phyloP scores from a whole-genome alignment of 805 yeast species.

The Zygosaccharomyces lentus region DNA sequence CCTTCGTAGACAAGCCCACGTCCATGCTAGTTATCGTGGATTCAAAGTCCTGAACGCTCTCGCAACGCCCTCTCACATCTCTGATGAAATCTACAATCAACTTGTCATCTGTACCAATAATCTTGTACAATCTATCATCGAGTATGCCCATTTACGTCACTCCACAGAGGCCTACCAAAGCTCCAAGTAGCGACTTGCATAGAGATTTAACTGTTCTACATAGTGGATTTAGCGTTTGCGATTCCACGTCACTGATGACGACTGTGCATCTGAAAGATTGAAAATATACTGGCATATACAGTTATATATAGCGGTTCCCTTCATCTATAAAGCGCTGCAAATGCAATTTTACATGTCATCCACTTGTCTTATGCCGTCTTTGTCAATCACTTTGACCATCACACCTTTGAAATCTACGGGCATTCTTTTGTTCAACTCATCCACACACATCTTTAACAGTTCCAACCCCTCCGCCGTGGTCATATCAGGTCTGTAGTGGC shows the following conservation, averaged over 20 bases:
- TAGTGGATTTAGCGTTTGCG: background rate
- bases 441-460: slow-evolving; percentile 65
- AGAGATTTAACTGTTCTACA: too few relatives aligned
- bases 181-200: background rate
- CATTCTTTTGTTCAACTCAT: slow-evolving; percentile 70
- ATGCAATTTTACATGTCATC: slow-evolving; percentile 27
- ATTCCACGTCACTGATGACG: slow-evolving; percentile 1
- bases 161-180: background rate
- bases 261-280: background rate
- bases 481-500: slow-evolving; percentile 78
- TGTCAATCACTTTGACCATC: slow-evolving; percentile 58
- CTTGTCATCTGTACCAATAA: slow-evolving; percentile 40
- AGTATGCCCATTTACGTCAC: slow-evolving; percentile 6
- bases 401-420: slow-evolving; percentile 90
- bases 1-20: slow-evolving; percentile 34
- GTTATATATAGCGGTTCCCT: background rate
- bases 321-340: background rate
- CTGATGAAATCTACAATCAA: slow-evolving; percentile 46
- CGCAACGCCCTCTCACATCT: slow-evolving; percentile 36
- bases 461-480: slow-evolving; percentile 71
- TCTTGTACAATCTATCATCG: slow-evolving; percentile 17
- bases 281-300: slow-evolving; percentile 2
- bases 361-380: slow-evolving; percentile 51
- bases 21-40: slow-evolving; percentile 40
- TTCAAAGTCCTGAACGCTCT: slow-evolving; percentile 35